phyloP scores from a whole-genome alignment of 306 rosid genomes.

The Fagus crenata region DNA sequence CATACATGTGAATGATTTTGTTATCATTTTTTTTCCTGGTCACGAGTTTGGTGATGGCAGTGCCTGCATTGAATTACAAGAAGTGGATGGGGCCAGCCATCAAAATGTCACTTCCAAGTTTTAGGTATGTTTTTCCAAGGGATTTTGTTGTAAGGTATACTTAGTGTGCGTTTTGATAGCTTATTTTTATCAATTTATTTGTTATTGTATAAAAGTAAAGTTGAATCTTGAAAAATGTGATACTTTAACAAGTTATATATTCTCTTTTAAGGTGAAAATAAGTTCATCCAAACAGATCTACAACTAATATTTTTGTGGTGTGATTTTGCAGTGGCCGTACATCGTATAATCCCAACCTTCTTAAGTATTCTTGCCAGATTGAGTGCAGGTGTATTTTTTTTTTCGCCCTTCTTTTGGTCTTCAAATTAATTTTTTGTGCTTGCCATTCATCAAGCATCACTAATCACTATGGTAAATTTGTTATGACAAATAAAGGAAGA shows the following conservation, averaged over 20 bases:
- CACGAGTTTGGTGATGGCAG: constrained; percentile 42
- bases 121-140: constrained; percentile 53
- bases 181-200: too few species aligned
- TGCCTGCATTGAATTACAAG: constrained; percentile 34
- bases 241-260: too few species aligned
- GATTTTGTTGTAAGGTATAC: background rate
- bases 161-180: too few species aligned
- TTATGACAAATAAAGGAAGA: too few species aligned
- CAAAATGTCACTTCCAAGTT: constrained; percentile 86
- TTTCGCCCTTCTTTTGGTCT: background rate
- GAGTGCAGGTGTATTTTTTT: constrained; percentile 60
- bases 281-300: background rate
- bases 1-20: background rate
- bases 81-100: constrained; percentile 77
- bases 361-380: constrained; percentile 86
- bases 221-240: too few species aligned
- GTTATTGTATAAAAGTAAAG: too few species aligned
- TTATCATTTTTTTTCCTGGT: constrained; percentile 21
- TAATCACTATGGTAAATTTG: background rate
- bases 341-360: constrained; percentile 54
- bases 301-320: constrained; percentile 24
- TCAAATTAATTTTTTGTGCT: background rate
- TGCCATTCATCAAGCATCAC: background rate
- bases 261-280: too few species aligned
- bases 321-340: constrained; percentile 70